These are phyloP conservation scores for Pyrenophora teres DNA, from an alignment of 2,329 filamentous ascomycete genomes.

Conservation along the genomic window DNA sequence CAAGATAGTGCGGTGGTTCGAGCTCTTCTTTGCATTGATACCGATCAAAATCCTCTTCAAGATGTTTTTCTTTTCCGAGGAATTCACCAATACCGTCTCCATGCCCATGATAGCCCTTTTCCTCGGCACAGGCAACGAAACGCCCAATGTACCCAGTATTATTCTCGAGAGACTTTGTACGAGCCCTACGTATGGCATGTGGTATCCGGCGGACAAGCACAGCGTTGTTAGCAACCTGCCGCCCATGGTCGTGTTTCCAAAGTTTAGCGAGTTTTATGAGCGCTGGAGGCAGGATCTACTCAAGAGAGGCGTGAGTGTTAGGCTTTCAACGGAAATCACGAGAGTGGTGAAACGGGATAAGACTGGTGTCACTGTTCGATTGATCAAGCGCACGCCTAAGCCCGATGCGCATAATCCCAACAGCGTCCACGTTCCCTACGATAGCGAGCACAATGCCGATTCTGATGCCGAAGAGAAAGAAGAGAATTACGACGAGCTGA, in stretches of 20 bases:
- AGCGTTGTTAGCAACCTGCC: conserved; percentile 58
- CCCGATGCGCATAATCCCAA: conserved; percentile 53
- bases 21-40: conserved; percentile 63
- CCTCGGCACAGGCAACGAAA: conserved; percentile 75
- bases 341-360: conserved; percentile 58
- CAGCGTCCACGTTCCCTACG: conserved; percentile 49
- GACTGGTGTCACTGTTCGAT: conserved; percentile 57
- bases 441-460: conserved; percentile 47
- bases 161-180: conserved; percentile 62
- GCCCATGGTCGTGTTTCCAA: conserved; percentile 66
- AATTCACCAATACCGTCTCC: conserved; percentile 73
- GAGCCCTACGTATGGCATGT: conserved; percentile 63
- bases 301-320: conserved; percentile 61
- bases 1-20: conserved; percentile 63
- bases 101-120: conserved; percentile 75
- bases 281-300: conserved; percentile 61
- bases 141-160: conserved; percentile 70
- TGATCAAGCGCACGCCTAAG: conserved; percentile 51
- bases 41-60: conserved; percentile 68
- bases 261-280: conserved; percentile 65
- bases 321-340: conserved; percentile 62
- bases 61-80: conserved; percentile 69
- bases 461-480: conserved; percentile 49
- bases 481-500: conserved; percentile 67
- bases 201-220: conserved; percentile 57